phyloP scores from a whole-genome alignment of 2,329 filamentous ascomycete genomes.

The Fusarium drepaniforme region DNA sequence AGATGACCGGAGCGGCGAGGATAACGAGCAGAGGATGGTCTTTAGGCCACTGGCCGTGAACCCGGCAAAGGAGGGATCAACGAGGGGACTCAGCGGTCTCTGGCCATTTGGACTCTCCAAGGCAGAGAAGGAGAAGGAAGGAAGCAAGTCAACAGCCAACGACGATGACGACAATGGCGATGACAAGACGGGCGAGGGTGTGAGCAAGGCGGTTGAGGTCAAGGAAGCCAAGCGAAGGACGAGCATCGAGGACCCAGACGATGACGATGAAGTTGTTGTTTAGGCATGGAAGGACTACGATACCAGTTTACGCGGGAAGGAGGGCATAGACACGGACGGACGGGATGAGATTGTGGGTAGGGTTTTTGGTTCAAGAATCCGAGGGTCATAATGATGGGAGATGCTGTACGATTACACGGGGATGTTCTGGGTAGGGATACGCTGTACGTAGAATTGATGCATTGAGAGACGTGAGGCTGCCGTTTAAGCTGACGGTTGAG shows the following conservation, averaged over 20 bases:
- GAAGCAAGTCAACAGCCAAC: slow-evolving; percentile 19
- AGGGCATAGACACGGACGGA: slow-evolving; percentile 6
- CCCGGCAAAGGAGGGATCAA: slow-evolving; percentile 55
- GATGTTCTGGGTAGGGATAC: slow-evolving; percentile 5
- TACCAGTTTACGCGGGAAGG: slow-evolving; percentile 35
- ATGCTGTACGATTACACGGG: slow-evolving; percentile 30
- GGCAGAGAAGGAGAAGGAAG: slow-evolving; percentile 50
- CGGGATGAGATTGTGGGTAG: not conserved
- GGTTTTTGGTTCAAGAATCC: slow-evolving; percentile 2
- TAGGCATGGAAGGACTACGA: slow-evolving; percentile 31
- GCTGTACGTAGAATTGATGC: slow-evolving; percentile 30
- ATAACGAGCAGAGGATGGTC: slow-evolving; percentile 58
- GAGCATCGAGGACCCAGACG: slow-evolving; percentile 71
- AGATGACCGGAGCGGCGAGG: slow-evolving; percentile 50
- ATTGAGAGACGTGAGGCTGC: slow-evolving; percentile 14
- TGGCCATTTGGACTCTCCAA: slow-evolving; percentile 67
- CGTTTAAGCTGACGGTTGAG: not conserved
- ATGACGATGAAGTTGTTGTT: slow-evolving; percentile 63
- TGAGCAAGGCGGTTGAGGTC: slow-evolving; percentile 61
- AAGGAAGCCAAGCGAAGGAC: slow-evolving; percentile 66
- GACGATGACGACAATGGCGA: slow-evolving; percentile 46
- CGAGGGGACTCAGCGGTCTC: slow-evolving; percentile 62
- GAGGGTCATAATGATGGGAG: slow-evolving; percentile 24
- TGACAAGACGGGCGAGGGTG: slow-evolving; percentile 44
- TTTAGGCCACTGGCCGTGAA: slow-evolving; percentile 68